Percentiles rank a stretch among this genome's conserved stretches.
phyloP scores from a whole-genome alignment of 805 yeast species.

The Barnettozyma sp. region DNA sequence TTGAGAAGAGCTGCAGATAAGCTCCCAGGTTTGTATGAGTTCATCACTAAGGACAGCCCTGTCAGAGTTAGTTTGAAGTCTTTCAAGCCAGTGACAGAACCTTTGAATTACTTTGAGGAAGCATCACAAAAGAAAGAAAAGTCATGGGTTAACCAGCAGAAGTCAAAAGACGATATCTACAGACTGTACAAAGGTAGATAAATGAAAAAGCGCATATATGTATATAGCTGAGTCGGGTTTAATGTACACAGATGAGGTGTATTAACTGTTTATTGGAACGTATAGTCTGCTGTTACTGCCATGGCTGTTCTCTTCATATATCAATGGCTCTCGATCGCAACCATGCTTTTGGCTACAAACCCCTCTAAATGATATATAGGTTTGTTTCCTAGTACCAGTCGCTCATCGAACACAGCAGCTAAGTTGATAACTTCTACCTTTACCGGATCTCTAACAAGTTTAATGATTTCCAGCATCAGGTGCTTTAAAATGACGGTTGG shows the following conservation, averaged over 20 bases:
- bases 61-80: slow-evolving; percentile 67
- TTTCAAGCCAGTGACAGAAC: slow-evolving; percentile 38
- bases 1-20: slow-evolving; percentile 85
- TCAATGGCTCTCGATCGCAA: slow-evolving; percentile 42
- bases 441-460: slow-evolving; percentile 24
- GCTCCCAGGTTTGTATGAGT: slow-evolving; percentile 88
- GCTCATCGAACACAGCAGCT: slow-evolving; percentile 72
- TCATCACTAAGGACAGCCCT: slow-evolving; percentile 55
- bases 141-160: slow-evolving; percentile 49
- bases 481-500: slow-evolving; percentile 71
- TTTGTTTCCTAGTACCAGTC: slow-evolving; percentile 79
- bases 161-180: slow-evolving; percentile 45
- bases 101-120: slow-evolving; percentile 47
- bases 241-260: too few species aligned
- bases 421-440: slow-evolving; percentile 46
- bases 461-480: slow-evolving; percentile 41
- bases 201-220: neutral
- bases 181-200: slow-evolving; percentile 58
- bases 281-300: too few species aligned
- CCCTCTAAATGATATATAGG: slow-evolving; percentile 95
- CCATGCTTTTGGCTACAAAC: slow-evolving; percentile 84
- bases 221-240: slow-evolving; percentile 6
- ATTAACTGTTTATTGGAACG: too few species aligned
- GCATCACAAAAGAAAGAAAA: slow-evolving; percentile 57
- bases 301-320: slow-evolving; percentile 9